Percentiles rank a stretch among this genome's conserved stretches.
These are phyloP conservation scores for Chaetomiaceae sp. DNA, from an alignment of 2,329 filamentous ascomycete species.

Conservation along the genomic window DNA sequence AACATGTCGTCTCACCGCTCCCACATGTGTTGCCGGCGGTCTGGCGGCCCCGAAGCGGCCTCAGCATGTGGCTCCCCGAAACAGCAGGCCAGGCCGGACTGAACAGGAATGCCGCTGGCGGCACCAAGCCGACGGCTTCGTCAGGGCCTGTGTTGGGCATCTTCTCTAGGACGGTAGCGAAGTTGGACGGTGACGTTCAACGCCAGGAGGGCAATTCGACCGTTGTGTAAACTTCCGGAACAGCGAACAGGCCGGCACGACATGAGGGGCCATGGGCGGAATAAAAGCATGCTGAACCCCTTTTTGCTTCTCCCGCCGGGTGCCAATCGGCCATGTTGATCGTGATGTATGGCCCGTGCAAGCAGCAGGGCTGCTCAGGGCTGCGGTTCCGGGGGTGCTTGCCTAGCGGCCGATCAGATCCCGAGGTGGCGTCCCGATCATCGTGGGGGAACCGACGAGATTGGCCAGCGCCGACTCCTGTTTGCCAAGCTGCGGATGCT, in stretches of 20 bases:
- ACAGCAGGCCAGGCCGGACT: conserved; percentile 3
- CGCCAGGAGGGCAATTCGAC: not conserved
- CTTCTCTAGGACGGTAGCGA: not conserved
- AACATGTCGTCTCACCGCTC: conserved; percentile 13
- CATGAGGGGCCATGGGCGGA: no score
- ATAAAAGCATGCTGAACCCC: not conserved
- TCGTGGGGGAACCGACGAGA: no score
- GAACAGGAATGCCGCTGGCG: conserved; percentile 5
- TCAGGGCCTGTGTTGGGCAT: not conserved
- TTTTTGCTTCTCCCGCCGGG: not conserved
- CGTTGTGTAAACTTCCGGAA: no score
- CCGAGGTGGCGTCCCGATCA: conserved; percentile 6
- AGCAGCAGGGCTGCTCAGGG: not conserved
- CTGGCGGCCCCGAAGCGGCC: not conserved
- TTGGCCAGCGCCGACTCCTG: no score
- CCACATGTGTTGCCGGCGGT: not conserved
- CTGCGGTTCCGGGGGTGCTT: not conserved
- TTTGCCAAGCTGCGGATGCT: no score
- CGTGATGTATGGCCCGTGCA: conserved; percentile 9
- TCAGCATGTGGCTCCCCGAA: not conserved
- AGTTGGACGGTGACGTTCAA: not conserved
- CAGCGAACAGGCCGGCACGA: no score
- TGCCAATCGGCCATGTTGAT: conserved; percentile 12
- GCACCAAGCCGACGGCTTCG: not conserved
- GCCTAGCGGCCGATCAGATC: conserved; percentile 1